phyloP scores from a whole-genome alignment of 768 basidiomycete genomes.

The Suillus subaureus region DNA sequence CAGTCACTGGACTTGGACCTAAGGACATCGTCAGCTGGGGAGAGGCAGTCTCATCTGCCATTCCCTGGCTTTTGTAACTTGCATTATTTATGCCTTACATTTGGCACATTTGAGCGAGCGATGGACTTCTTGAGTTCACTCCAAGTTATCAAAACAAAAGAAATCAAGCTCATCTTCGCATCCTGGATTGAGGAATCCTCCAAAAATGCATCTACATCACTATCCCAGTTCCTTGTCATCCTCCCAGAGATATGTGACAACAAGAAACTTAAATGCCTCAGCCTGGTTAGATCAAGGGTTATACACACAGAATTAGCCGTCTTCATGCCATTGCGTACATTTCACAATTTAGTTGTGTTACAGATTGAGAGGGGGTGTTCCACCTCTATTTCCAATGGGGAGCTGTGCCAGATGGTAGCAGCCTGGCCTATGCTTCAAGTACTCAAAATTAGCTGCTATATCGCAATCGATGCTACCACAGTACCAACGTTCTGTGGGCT shows the following conservation, averaged over 20 bases:
- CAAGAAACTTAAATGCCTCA: not conserved
- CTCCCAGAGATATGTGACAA: not conserved
- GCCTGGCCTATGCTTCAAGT: too few species aligned
- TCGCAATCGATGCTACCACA: not conserved
- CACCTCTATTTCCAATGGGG: too few species aligned
- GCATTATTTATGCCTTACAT: not conserved
- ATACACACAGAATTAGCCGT: not conserved
- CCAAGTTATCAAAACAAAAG: not conserved
- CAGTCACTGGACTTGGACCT: not conserved
- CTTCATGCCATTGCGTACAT: not conserved
- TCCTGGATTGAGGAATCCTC: not conserved
- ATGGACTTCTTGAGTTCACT: not conserved
- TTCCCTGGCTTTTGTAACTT: not conserved
- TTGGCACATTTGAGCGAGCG: not conserved
- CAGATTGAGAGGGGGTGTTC: conserved; percentile 15
- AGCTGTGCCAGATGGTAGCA: too few species aligned
- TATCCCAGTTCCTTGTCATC: not conserved
- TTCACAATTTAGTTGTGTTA: not conserved
- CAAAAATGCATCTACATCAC: not conserved
- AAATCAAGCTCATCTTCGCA: not conserved
- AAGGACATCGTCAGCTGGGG: not conserved
- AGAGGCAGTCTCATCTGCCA: too few species aligned
- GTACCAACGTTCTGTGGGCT: not conserved
- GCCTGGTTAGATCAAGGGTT: not conserved
- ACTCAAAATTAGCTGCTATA: too few species aligned